Conservation (phyloP, 495 filamentous ascomycete genomes). For the Aspergillus sparsus region DNA sequence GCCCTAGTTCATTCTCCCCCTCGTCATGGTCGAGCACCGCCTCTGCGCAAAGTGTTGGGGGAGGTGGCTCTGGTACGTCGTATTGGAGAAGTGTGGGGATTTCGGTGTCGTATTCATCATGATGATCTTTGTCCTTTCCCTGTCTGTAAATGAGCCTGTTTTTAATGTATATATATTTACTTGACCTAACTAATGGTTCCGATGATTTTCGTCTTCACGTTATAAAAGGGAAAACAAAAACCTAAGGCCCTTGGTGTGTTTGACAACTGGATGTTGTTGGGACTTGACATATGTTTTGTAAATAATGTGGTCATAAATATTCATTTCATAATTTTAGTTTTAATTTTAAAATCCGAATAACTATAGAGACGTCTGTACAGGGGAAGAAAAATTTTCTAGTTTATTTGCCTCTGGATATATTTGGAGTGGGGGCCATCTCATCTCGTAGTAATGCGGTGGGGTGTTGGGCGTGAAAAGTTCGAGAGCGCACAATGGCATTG, state of each 20-base stretch:
- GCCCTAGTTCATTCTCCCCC: conserved; percentile 47
- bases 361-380: conserved; percentile 3
- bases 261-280: no score
- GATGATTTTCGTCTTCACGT: not conserved
- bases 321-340: conserved; percentile 10
- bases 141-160: conserved; percentile 8
- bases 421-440: not conserved
- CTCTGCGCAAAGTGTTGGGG: conserved; percentile 57
- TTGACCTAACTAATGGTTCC: conserved; percentile 8
- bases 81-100: conserved; percentile 69
- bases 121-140: conserved; percentile 32
- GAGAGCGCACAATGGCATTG: not conserved
- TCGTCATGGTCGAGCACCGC: conserved; percentile 32
- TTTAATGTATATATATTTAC: conserved; percentile 19
- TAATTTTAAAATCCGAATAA: not conserved
- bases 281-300: conserved; percentile 15
- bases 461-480: not conserved
- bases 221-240: not conserved
- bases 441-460: not conserved
- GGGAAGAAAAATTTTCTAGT: not conserved
- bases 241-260: no score
- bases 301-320: not conserved
- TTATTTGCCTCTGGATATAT: not conserved
- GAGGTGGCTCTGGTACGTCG: conserved; percentile 63
- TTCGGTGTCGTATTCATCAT: conserved; percentile 91